phyloP scores from a whole-genome alignment of 2,329 filamentous ascomycete genomes.

The Aspergillus cejpii region DNA sequence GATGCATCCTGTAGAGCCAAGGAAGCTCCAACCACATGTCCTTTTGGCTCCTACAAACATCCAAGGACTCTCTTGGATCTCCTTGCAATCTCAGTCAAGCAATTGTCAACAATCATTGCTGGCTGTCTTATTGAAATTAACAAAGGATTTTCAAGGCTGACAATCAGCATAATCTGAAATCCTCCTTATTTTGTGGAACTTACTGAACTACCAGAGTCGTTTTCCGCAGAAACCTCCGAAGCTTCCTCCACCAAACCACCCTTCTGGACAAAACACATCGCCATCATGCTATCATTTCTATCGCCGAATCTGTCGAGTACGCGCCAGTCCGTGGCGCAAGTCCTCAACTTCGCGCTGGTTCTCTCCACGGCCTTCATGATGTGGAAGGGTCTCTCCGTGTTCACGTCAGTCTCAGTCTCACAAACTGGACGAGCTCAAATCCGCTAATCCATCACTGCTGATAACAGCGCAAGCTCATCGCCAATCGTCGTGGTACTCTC shows the following conservation, averaged over 20 bases:
- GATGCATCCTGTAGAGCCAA: not conserved
- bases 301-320: slow-evolving; percentile 56
- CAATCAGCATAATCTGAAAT: not conserved
- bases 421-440: not conserved
- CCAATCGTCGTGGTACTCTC: slow-evolving; percentile 62
- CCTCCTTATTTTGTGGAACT: not conserved
- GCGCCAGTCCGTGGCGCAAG: slow-evolving; percentile 71
- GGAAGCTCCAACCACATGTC: slow-evolving; percentile 10
- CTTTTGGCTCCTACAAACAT: slow-evolving; percentile 5
- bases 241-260: slow-evolving; percentile 1
- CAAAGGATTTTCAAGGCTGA: not conserved
- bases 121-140: not conserved
- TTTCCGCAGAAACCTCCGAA: slow-evolving; percentile 7
- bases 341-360: slow-evolving; percentile 86
- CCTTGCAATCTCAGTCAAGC: slow-evolving; percentile 1
- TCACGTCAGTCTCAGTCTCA: slow-evolving; percentile 38
- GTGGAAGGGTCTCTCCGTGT: slow-evolving; percentile 81
- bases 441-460: not conserved
- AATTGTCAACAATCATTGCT: not conserved
- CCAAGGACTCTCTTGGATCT: slow-evolving; percentile 4
- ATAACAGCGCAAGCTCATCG: slow-evolving; percentile 55
- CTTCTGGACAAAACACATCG: slow-evolving; percentile 16
- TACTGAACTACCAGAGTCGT: not conserved
- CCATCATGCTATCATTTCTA: slow-evolving; percentile 61
- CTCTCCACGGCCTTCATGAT: slow-evolving; percentile 92